Evolutionary conservation across 164 flowering plant species (phyloP).

Genomic region (Buxus sempervirens): DNA sequence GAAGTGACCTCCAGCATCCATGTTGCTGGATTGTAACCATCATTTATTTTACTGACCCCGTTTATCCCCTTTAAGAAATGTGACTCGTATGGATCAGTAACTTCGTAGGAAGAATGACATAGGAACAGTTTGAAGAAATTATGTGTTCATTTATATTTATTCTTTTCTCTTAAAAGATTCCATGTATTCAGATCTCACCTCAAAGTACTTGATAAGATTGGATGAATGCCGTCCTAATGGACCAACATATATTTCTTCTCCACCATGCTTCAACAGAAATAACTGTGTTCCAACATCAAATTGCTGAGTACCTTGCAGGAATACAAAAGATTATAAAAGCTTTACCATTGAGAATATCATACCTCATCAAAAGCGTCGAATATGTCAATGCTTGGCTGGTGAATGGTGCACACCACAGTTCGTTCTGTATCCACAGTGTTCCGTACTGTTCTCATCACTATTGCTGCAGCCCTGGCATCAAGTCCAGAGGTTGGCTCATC

Average conservation of each 20-base stretch:
- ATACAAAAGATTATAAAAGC: not conserved
- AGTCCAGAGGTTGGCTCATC: too few relatives aligned
- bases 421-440: too few relatives aligned
- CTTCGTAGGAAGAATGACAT: conserved; percentile 11
- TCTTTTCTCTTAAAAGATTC: too few relatives aligned
- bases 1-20: conserved; percentile 32
- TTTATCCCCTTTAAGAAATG: conserved; percentile 37
- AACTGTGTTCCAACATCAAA: conserved; percentile 18
- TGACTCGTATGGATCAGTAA: conserved; percentile 29
- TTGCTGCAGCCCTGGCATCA: too few relatives aligned
- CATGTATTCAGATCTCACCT: conserved; percentile 20
- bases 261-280: conserved; percentile 40
- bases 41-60: too few relatives aligned
- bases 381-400: conserved; percentile 8
- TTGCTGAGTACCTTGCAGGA: not conserved
- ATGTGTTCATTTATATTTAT: not conserved
- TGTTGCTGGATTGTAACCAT: too few relatives aligned
- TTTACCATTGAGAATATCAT: not conserved
- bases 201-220: conserved; percentile 33
- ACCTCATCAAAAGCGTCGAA: conserved; percentile 10
- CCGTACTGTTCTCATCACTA: too few relatives aligned
- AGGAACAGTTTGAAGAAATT: not conserved
- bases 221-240: conserved; percentile 29
- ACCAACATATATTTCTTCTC: conserved; percentile 35
- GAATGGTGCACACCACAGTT: too few relatives aligned